Base-by-base conservation (phyloP, 768 basidiomycete species). In the Pholiota molesta region DNA sequence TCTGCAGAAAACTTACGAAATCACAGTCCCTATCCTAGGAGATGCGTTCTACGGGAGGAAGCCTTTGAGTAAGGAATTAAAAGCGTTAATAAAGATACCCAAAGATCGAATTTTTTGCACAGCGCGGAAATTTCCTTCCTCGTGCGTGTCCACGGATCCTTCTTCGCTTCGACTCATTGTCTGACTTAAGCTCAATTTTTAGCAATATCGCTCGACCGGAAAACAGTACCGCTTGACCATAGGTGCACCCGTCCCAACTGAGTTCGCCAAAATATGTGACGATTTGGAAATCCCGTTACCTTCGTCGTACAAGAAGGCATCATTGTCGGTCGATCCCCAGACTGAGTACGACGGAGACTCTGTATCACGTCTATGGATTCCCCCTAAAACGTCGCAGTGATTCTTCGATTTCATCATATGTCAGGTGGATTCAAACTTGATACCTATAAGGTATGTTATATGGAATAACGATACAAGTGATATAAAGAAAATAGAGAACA, bases 11-110 rank as follows among this genome's bases (percentile, higher is more conserved):
- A 47, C 62, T 40, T 55, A 11, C 56, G 55, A 52, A 61, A 17
- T 42, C 51, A 53, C 62, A 91, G 89, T 84, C 29, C 89, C 89
- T 17, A 85, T 91, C 53, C 75, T 91, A 10, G 89, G 90, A 1
- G 89, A 91, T 66, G 68, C 67, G 1, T 62, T 83, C 1, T 83
- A 89, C 66, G 81, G 86, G 40, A 73, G 68, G 5, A 81, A 69
- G 54, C 61, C 66, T 33, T 59, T 74, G 61, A 62, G 74, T 6
- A 61, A 69, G 6, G 61, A 71, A 16, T 69, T 81, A 16, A 59
- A 59, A 6, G 49, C 64, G 2, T 45, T 66, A 17, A 67, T 74
- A 45, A 66, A 59, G 37, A 64, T 86, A 2, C 81, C 80, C 0
- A 64, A 75, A 31, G 77, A 83, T 60, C 80, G 82, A n/a, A 69